Evolutionary conservation across 2,329 filamentous ascomycete species (phyloP).

Genomic region (Didymosphaeria variabile): DNA sequence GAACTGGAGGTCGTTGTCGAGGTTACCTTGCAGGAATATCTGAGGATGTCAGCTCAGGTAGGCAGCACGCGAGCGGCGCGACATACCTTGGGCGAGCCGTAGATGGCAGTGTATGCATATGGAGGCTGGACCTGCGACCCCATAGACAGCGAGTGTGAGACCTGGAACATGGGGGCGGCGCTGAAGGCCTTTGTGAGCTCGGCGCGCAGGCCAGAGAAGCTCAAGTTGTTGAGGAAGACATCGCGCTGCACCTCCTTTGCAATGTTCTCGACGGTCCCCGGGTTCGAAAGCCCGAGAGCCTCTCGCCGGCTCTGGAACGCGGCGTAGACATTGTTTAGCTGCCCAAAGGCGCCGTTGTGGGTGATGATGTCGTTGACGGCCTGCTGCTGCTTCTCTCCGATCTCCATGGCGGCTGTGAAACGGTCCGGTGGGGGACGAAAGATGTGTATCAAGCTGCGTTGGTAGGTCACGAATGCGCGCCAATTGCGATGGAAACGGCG

Average conservation of each 20-base stretch:
- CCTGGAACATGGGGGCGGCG: conserved; percentile 92
- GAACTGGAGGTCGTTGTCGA: conserved; percentile 91
- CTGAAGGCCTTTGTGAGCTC: conserved; percentile 97
- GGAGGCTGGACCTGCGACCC: conserved; percentile 88
- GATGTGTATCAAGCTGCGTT: conserved; percentile 28
- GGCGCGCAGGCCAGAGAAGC: conserved; percentile 94
- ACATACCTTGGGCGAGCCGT: conserved; percentile 88
- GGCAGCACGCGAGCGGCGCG: conserved; percentile 15
- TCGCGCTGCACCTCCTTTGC: conserved; percentile 93
- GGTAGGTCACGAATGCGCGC: conserved; percentile 25
- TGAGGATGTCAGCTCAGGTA: conserved; percentile 53
- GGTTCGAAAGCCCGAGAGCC: conserved; percentile 88
- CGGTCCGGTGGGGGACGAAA: conserved; percentile 22
- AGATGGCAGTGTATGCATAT: conserved; percentile 93
- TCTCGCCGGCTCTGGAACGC: conserved; percentile 86
- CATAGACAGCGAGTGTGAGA: conserved; percentile 96
- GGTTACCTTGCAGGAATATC: conserved; percentile 94
- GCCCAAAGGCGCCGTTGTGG: conserved; percentile 79
- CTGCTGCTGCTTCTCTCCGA: conserved; percentile 41
- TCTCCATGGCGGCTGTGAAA: conserved; percentile 38
- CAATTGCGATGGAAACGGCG: conserved; percentile 30
- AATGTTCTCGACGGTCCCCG: conserved; percentile 89
- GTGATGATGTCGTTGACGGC: conserved; percentile 68
- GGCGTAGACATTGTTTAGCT: conserved; percentile 79
- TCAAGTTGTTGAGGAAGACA: conserved; percentile 94